phyloP scores from a whole-genome alignment of 2,329 filamentous ascomycete genomes.

The Claviceps arundinis region DNA sequence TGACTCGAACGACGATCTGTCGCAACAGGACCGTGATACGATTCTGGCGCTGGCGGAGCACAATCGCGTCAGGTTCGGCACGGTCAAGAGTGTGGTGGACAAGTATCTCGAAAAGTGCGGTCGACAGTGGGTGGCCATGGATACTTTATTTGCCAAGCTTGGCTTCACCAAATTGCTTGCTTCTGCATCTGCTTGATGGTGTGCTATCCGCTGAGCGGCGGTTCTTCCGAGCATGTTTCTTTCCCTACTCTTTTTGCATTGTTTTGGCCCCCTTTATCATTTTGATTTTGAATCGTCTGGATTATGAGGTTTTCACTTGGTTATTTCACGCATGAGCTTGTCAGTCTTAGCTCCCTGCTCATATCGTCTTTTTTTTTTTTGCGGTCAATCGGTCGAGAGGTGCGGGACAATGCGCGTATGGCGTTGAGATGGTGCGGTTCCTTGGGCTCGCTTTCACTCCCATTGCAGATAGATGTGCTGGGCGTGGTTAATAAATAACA shows the following conservation, averaged over 20 bases:
- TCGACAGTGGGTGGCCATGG: slow-evolving; percentile 88
- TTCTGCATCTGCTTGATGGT: neutral
- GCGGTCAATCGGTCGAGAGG: no score
- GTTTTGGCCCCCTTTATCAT: neutral
- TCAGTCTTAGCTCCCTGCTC: no score
- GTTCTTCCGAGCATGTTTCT: neutral
- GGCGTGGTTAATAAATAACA: no score
- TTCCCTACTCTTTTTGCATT: neutral
- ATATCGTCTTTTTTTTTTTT: no score
- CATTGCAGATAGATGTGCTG: no score
- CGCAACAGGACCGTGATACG: slow-evolving; percentile 46
- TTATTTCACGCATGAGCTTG: neutral
- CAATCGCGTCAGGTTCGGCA: slow-evolving; percentile 68
- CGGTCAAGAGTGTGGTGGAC: slow-evolving; percentile 65
- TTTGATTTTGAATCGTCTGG: neutral
- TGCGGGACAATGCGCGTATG: no score
- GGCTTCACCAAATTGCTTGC: slow-evolving; percentile 32
- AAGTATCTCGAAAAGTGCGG: slow-evolving; percentile 82
- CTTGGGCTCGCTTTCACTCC: no score
- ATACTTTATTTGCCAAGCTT: slow-evolving; percentile 62
- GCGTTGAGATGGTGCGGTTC: no score
- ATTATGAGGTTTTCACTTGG: neutral
- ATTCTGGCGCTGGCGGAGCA: slow-evolving; percentile 63
- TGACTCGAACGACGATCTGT: slow-evolving; percentile 27
- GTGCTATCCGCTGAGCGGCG: neutral